Conservation (phyloP, 208 protist species). For the Trypanosoma rangeli region DNA sequence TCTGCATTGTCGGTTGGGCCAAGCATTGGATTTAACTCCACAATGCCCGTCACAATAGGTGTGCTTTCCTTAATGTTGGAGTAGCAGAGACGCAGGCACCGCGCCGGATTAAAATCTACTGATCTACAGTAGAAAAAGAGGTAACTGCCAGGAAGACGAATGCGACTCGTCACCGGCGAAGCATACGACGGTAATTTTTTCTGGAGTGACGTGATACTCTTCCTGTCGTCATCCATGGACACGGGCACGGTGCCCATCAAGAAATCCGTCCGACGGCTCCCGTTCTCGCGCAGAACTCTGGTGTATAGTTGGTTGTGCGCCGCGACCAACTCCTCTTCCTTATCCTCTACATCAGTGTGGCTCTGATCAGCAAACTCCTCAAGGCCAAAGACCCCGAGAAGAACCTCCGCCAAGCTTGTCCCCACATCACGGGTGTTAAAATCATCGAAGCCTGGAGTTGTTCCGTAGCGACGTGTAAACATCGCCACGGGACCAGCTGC, state of each 20-base stretch:
- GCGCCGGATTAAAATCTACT: constrained; percentile 39
- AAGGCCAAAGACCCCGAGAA: constrained; percentile 80
- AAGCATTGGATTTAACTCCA: constrained; percentile 1
- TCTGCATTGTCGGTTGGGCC: not conserved
- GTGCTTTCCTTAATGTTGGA: constrained; percentile 43
- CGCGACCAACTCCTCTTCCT: constrained; percentile 10
- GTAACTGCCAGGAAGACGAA: constrained; percentile 65
- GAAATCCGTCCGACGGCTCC: constrained; percentile 25
- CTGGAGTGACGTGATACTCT: not conserved
- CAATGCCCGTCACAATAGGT: constrained; percentile 14
- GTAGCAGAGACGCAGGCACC: constrained; percentile 55
- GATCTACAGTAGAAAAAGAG: constrained; percentile 42
- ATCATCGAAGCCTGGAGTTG: constrained; percentile 77
- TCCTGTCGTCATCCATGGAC: not conserved
- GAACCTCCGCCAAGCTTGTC: constrained; percentile 56
- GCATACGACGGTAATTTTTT: constrained; percentile 56
- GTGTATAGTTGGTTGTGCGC: constrained; percentile 32
- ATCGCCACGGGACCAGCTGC: constrained; percentile 91
- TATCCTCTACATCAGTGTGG: not conserved
- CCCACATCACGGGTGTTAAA: constrained; percentile 88
- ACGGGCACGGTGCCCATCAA: not conserved
- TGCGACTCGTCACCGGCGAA: constrained; percentile 41
- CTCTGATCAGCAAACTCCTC: constrained; percentile 66
- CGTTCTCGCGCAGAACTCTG: constrained; percentile 49
- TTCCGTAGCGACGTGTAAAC: constrained; percentile 91